Conservation (phyloP, 202 grass and related monocot genomes). For the Cymbopogon flexuosus region DNA sequence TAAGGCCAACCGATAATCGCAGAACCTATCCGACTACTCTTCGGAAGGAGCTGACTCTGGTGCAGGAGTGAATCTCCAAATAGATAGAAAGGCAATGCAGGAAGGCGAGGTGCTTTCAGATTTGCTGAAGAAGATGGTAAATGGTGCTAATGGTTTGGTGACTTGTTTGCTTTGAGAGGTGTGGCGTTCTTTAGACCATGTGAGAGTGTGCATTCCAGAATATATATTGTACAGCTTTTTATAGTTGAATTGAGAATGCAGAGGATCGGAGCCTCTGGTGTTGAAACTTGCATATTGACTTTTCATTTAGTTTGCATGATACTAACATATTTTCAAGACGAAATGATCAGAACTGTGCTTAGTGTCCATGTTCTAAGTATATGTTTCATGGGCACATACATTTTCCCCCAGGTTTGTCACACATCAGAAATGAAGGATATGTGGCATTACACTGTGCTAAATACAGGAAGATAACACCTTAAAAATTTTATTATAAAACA, state of each 20-base stretch:
- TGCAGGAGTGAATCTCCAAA: slow-evolving; percentile 34
- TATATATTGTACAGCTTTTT: slow-evolving; percentile 38
- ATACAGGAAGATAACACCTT: background rate
- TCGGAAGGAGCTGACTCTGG: slow-evolving; percentile 45
- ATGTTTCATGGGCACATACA: background rate
- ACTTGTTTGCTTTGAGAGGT: slow-evolving; percentile 32
- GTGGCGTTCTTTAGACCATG: slow-evolving; percentile 14
- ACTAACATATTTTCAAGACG: background rate
- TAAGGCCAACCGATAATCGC: slow-evolving; percentile 46
- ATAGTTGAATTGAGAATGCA: background rate
- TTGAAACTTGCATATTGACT: no score
- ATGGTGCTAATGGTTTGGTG: slow-evolving; percentile 17
- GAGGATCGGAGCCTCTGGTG: no score
- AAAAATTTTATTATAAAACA: background rate
- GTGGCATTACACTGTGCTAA: background rate
- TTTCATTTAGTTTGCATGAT: background rate
- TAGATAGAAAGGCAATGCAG: background rate
- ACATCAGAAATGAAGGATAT: background rate
- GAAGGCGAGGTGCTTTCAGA: background rate
- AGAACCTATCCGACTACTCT: slow-evolving; percentile 54
- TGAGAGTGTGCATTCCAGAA: slow-evolving; percentile 17
- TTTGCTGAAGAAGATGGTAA: background rate
- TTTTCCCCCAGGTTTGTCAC: background rate
- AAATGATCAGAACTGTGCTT: background rate
- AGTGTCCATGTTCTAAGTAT: background rate